Evolutionary conservation across 108 stramenopile genomes (phyloP), one percentile per base, ranked within the genome.

Genomic region (Pseudonitzschia pungens): DNA sequence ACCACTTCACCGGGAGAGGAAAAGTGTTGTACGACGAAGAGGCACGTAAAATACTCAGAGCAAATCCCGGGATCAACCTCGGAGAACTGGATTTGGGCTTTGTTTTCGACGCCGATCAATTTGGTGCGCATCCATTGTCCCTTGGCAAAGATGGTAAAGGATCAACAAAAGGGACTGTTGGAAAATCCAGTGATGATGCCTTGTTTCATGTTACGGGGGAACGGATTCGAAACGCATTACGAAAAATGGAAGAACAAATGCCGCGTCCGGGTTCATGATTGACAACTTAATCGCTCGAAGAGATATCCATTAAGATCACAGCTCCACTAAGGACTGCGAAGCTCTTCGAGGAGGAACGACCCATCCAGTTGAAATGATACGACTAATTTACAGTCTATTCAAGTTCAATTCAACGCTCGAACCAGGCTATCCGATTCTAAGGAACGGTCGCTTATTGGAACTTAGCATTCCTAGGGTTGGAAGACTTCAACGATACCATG

Each of bases 161-260:
- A 10, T n/a, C 16, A 3, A n/a, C 50, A n/a, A 51, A n/a, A n/a
- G 50, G 20, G 9, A n/a, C 50, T 16, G 50, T 51, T 51, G 16
- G 50, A n/a, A 51, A 51, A 9, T 3, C 50, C 20, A 51, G 20
- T 10, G n/a, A 51, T 51, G 50, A 51, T 3, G n/a, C n/a, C 10
- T 16, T 51, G 3, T 51, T 51, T 10, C 50, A 51, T 10, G 50
- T 51, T n/a, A 51, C 50, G 3, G 50, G 50, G 50, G 50, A 51
- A n/a, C 50, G 50, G 50, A 51, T 51, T 51, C 50, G 50, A 2
- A 51, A 51, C n/a, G 50, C 50, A 51, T 51, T 51, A 10, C 50
- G 50, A 10, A n/a, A 51, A 51, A 51, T 16, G n/a, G 50, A 51
- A 51, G 50, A 16, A 3, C 50, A n/a, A 3, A 51, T 51, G 50